phyloP scores from a whole-genome alignment of 169 alveolate species.

The Cyclospora cayetanensis region DNA sequence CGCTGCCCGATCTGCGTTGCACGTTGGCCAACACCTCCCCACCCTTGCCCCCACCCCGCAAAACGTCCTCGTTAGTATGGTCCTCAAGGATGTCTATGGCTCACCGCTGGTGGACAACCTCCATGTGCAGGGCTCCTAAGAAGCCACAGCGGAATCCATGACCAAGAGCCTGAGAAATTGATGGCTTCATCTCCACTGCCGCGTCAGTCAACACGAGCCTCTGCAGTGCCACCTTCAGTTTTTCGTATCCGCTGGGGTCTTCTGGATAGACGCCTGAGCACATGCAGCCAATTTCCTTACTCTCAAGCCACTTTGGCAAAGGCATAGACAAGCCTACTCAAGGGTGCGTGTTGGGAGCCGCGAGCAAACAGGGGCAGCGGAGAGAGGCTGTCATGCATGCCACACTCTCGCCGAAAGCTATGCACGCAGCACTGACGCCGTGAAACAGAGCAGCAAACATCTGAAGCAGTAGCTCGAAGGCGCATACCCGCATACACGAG shows the following conservation, averaged over 20 bases:
- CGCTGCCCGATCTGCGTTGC: no score
- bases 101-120: constrained; percentile 92
- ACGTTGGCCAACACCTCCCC: no score
- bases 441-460: background rate
- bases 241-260: constrained; percentile 67
- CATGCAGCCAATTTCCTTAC: constrained; percentile 78
- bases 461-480: no score
- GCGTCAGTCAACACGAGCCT: constrained; percentile 92
- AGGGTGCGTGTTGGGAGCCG: constrained; percentile 38
- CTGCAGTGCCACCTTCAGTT: constrained; percentile 83
- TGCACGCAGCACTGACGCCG: no score
- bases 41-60: background rate
- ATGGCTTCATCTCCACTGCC: constrained; percentile 85
- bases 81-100: constrained; percentile 82
- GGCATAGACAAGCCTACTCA: background rate
- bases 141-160: constrained; percentile 96
- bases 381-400: background rate
- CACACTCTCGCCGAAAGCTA: no score
- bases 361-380: background rate
- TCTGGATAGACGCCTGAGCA: constrained; percentile 80
- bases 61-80: background rate
- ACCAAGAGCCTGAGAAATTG: constrained; percentile 91
- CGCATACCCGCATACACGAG: constrained; percentile 61
- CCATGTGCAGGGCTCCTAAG: constrained; percentile 94
- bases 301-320: background rate